Evolutionary conservation across 78 protist species (phyloP).

Genomic region (Pigoraptor vietnamica): DNA sequence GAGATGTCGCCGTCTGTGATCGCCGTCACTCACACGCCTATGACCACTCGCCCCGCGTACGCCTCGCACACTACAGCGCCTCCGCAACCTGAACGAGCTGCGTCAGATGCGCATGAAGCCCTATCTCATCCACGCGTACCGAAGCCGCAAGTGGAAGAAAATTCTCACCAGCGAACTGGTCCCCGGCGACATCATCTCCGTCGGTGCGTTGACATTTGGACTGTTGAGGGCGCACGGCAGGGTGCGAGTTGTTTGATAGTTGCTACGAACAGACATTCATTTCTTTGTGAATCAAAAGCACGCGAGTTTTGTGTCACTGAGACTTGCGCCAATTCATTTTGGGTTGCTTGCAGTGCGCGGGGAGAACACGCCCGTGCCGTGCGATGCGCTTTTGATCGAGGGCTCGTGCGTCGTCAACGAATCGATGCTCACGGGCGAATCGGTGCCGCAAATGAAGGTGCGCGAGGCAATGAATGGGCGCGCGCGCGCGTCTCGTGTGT

Average conservation of each 20-base stretch:
- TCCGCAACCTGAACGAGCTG: slow-evolving; percentile 31
- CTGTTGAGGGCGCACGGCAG: background rate
- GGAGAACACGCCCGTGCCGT: slow-evolving; percentile 42
- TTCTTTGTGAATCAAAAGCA: background rate
- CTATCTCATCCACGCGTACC: background rate
- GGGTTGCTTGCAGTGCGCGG: background rate
- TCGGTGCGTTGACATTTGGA: background rate
- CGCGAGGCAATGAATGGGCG: background rate
- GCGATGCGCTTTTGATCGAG: slow-evolving; percentile 83
- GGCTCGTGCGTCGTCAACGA: slow-evolving; percentile 94
- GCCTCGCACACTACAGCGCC: slow-evolving; percentile 26
- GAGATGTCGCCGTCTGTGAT: background rate
- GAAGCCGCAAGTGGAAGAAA: slow-evolving; percentile 22
- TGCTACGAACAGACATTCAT: background rate
- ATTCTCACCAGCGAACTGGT: slow-evolving; percentile 15
- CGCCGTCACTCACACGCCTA: too few relatives aligned
- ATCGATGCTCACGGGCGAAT: slow-evolving; percentile 97
- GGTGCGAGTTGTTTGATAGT: too few relatives aligned
- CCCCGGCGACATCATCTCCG: slow-evolving; percentile 61
- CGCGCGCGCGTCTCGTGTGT: too few relatives aligned
- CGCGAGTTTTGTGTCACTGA: too few relatives aligned
- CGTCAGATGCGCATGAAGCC: slow-evolving; percentile 28
- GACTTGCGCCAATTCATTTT: too few relatives aligned
- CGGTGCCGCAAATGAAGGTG: slow-evolving; percentile 74
- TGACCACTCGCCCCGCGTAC: too few relatives aligned